A percentile compares a stretch with the other conserved stretches of the same genome.
These are phyloP conservation scores for Saccharum officinarum DNA, from an alignment of 176 grass and related monocot species.

Conservation along the genomic window DNA sequence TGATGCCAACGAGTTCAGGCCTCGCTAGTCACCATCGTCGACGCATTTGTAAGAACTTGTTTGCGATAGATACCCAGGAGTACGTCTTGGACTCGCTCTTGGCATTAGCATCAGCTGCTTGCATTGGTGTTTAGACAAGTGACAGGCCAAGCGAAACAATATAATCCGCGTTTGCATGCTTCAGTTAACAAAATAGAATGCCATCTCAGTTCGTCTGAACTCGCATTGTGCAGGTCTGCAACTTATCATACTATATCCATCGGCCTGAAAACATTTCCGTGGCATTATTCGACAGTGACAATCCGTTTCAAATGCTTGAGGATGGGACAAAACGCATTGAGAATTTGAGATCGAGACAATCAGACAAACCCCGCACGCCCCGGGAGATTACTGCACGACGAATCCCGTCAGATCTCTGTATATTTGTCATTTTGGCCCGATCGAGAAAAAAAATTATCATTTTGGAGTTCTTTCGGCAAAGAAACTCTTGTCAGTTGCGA, in stretches of 20 bases:
- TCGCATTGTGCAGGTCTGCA: not conserved
- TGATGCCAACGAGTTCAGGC: not conserved
- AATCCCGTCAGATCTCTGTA: conserved; percentile 3
- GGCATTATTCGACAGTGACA: conserved; percentile 11
- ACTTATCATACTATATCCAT: not conserved
- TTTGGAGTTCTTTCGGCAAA: not conserved
- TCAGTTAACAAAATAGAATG: not conserved
- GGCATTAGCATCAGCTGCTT: not conserved
- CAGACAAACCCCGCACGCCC: not conserved
- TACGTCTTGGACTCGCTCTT: not conserved
- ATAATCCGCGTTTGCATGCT: not conserved
- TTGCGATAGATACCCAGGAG: not conserved
- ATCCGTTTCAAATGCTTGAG: not conserved
- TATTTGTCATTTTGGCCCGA: not conserved
- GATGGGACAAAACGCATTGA: not conserved
- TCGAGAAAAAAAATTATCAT: not conserved
- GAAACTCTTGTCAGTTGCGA: not conserved
- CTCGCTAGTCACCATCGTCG: conserved; percentile 19
- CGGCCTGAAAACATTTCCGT: not conserved
- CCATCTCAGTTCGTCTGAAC: not conserved
- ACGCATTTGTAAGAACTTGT: not conserved
- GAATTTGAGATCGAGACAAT: not conserved
- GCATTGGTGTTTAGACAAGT: not conserved
- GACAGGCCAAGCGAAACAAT: not conserved
- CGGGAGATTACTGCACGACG: not conserved